A percentile compares a stretch with the other conserved stretches of the same genome.
phyloP scores from a whole-genome alignment of 1,139 yeast genomes.

The Lodderomyces jiufengensis region DNA sequence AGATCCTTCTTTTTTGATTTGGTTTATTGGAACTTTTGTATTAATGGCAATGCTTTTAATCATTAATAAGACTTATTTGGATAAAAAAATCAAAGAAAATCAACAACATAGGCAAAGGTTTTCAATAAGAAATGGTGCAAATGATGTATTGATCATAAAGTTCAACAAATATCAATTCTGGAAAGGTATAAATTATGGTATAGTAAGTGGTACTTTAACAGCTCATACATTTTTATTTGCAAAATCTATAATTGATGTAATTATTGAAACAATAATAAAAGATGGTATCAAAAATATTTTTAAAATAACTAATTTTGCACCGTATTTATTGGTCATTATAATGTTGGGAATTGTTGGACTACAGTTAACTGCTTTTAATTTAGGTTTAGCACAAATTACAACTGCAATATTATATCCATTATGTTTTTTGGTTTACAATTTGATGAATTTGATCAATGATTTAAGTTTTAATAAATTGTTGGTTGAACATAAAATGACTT shows the following conservation, averaged over 20 bases:
- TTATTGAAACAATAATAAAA: constrained; percentile 44
- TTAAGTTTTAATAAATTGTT: constrained; percentile 47
- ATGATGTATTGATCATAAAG: constrained; percentile 1
- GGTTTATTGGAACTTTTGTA: constrained; percentile 39
- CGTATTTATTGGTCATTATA: constrained; percentile 50
- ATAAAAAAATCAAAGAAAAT: constrained; percentile 6
- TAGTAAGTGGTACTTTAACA: constrained; percentile 72
- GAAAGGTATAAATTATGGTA: constrained; percentile 62
- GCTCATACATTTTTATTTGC: constrained; percentile 87
- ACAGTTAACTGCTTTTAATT: constrained; percentile 71
- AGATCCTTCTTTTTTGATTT: constrained; percentile 28
- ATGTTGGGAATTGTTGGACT: constrained; percentile 70
- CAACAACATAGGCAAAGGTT: constrained; percentile 13
- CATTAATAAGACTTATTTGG: constrained; percentile 18
- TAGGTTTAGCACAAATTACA: constrained; percentile 68
- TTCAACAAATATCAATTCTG: constrained; percentile 23
- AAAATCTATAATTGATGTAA: constrained; percentile 73
- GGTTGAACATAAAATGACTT: constrained; percentile 26
- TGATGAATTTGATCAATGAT: constrained; percentile 71
- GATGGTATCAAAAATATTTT: background rate
- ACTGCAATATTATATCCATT: constrained; percentile 82
- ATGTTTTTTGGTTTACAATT: constrained; percentile 79
- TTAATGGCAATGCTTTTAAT: constrained; percentile 24
- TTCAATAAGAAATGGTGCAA: constrained; percentile 3
- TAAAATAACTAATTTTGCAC: constrained; percentile 24